Evolutionary conservation across 495 filamentous ascomycete species (phyloP).

Genomic region (Pseudotulostoma volvatum): DNA sequence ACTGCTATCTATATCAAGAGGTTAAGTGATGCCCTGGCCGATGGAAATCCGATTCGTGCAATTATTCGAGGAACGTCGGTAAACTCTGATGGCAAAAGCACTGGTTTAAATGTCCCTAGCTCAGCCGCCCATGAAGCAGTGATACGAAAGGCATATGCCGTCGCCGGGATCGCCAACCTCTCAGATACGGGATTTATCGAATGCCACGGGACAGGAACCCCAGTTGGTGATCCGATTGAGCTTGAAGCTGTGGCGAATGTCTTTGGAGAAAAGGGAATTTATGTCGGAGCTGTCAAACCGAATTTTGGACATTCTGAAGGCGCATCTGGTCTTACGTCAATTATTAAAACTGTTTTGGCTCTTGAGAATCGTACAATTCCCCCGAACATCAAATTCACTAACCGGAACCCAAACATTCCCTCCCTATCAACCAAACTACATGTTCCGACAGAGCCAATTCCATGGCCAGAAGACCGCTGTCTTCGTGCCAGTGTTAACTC

Average conservation of each 20-base stretch:
- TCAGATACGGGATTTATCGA: conserved; percentile 15
- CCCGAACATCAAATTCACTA: conserved; percentile 16
- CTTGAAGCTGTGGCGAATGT: conserved; percentile 26
- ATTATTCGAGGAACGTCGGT: conserved; percentile 18
- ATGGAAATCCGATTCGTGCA: conserved; percentile 22
- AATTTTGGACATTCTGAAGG: conserved; percentile 27
- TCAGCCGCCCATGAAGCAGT: conserved; percentile 13
- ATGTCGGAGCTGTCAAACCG: conserved; percentile 19
- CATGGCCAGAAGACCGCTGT: conserved; percentile 6
- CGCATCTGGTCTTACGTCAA: conserved; percentile 16
- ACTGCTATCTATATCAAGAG: conserved; percentile 21
- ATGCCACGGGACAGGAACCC: conserved; percentile 11
- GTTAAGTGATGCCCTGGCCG: conserved; percentile 14
- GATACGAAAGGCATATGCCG: conserved; percentile 20
- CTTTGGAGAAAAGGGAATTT: conserved; percentile 15
- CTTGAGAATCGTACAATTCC: conserved; percentile 21
- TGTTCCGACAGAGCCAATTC: conserved; percentile 9
- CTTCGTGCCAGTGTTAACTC: conserved; percentile 17
- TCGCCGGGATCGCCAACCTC: conserved; percentile 13
- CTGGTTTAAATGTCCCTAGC: conserved; percentile 14
- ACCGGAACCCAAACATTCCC: conserved; percentile 15
- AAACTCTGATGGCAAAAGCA: conserved; percentile 20
- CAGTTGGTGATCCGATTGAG: conserved; percentile 27
- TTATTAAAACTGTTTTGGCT: conserved; percentile 20
- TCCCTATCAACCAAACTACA: not conserved